These are phyloP conservation scores for Thelonectria blattea DNA, from an alignment of 2,329 filamentous ascomycete genomes.

Conservation along the genomic window DNA sequence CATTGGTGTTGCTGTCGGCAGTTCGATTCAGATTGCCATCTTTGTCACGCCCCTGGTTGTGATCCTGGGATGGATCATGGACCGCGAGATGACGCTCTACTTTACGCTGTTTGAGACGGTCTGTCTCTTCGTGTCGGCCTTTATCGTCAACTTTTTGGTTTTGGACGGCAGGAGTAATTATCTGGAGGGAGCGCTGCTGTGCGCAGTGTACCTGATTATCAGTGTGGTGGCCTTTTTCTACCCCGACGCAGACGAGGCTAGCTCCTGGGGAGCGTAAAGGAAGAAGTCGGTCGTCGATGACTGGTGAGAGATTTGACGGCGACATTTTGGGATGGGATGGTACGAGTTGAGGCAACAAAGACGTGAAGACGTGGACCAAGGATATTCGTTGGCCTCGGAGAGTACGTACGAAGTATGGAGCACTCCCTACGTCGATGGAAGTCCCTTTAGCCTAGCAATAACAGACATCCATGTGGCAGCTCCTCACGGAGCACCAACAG, in stretches of 20 bases:
- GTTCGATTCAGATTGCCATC: constrained; percentile 74
- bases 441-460: not conserved
- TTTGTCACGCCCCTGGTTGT: constrained; percentile 75
- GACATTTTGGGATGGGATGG: not conserved
- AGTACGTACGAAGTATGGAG: no score
- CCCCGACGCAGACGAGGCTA: constrained; percentile 57
- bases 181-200: constrained; percentile 76
- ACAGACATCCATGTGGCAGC: not conserved
- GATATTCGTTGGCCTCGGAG: not conserved
- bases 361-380: not conserved
- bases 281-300: not conserved
- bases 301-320: constrained; percentile 18
- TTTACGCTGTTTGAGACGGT: constrained; percentile 91
- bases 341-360: not conserved
- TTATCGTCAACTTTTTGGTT: constrained; percentile 88
- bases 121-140: constrained; percentile 80
- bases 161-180: constrained; percentile 87
- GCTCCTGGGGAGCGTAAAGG: constrained; percentile 42
- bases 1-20: constrained; percentile 74
- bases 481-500: not conserved
- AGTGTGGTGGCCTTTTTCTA: constrained; percentile 71
- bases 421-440: no score
- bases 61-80: constrained; percentile 73
- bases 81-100: constrained; percentile 76
- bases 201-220: constrained; percentile 72